Evolutionary conservation across 2,329 filamentous ascomycete species (phyloP).

Genomic region (Stagonosporopsis tanaceti): DNA sequence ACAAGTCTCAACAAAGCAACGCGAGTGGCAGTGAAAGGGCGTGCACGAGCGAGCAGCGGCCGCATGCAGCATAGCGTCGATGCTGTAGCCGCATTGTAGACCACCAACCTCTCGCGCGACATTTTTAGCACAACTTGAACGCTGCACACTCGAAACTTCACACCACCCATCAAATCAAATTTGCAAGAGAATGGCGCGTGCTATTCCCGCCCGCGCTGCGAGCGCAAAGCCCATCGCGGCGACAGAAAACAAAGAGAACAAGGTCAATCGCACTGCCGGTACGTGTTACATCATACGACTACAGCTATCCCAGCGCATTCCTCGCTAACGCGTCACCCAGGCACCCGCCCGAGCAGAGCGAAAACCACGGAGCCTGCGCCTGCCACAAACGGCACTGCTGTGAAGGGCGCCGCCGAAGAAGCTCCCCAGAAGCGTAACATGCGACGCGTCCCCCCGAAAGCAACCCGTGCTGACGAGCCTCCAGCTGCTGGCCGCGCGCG

Average conservation of each 20-base stretch:
- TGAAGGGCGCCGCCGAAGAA: slow-evolving; percentile 15
- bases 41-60: slow-evolving; percentile 14
- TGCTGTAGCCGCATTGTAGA: slow-evolving; percentile 13
- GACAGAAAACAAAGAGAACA: slow-evolving; percentile 31
- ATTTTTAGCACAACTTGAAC: slow-evolving; percentile 33
- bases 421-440: slow-evolving; percentile 15
- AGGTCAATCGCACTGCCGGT: slow-evolving; percentile 41
- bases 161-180: slow-evolving; percentile 25
- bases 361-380: slow-evolving; percentile 34
- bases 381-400: slow-evolving; percentile 18
- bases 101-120: slow-evolving; percentile 9
- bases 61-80: slow-evolving; percentile 18
- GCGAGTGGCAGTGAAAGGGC: slow-evolving; percentile 7
- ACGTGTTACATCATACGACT: slow-evolving; percentile 28
- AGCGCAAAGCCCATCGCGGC: slow-evolving; percentile 37
- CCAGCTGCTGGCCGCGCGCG: slow-evolving; percentile 27
- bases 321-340: slow-evolving; percentile 27
- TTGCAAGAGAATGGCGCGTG: slow-evolving; percentile 40
- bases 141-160: slow-evolving; percentile 20
- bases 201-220: slow-evolving; percentile 37
- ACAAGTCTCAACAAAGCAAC: not conserved
- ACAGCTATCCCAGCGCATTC: slow-evolving; percentile 13
- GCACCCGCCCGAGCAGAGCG: slow-evolving; percentile 34
- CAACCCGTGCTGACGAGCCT: slow-evolving; percentile 22
- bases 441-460: slow-evolving; percentile 20